phyloP scores from a whole-genome alignment of 305 asterid genomes.

The Rubia balearica region DNA sequence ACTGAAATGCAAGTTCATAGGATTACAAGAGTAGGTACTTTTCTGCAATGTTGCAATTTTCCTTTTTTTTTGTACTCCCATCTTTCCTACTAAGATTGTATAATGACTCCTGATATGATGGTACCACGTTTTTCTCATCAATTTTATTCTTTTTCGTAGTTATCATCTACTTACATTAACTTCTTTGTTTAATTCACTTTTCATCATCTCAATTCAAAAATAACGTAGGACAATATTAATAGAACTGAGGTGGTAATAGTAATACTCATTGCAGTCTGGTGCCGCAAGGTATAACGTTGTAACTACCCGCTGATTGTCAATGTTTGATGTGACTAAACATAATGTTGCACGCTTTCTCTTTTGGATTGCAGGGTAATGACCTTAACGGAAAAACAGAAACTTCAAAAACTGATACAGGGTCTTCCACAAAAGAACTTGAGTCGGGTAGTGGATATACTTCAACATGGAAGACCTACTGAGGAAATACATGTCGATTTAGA shows the following conservation, averaged over 20 bases:
- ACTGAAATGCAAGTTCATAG: not conserved
- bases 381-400: slow-evolving; percentile 48
- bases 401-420: slow-evolving; percentile 39
- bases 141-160: too few relatives aligned
- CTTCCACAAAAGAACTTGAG: slow-evolving; percentile 50
- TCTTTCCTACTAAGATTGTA: too few relatives aligned
- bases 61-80: not conserved
- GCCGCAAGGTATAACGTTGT: not conserved
- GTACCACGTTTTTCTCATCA: too few relatives aligned
- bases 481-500: slow-evolving; percentile 50
- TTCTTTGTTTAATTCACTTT: too few relatives aligned
- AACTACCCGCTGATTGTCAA: not conserved
- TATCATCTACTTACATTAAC: too few relatives aligned
- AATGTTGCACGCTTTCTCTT: not conserved
- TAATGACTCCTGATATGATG: too few relatives aligned
- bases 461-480: slow-evolving; percentile 23
- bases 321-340: not conserved
- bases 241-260: not conserved
- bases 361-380: slow-evolving; percentile 58
- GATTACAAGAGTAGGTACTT: not conserved
- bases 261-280: not conserved
- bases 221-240: not conserved
- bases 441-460: slow-evolving; percentile 50
- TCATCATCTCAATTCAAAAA: too few relatives aligned
- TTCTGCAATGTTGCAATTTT: not conserved